A percentile compares a stretch with the other conserved stretches of the same genome.
phyloP scores from a whole-genome alignment of 2,329 filamentous ascomycete genomes.

The Hirsutella rhossiliensis region DNA sequence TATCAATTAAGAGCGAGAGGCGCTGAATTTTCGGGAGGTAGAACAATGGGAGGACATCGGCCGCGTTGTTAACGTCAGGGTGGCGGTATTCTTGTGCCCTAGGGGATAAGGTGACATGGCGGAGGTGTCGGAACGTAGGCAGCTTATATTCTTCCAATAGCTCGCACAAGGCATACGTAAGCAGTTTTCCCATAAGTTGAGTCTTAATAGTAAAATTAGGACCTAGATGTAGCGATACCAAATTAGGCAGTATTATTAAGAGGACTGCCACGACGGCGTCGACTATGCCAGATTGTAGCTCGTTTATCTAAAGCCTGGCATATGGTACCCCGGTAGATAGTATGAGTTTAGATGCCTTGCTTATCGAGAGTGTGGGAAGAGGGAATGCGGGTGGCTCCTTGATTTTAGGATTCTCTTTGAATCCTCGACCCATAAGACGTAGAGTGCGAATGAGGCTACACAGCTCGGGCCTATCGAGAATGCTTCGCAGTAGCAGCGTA shows the following conservation, averaged over 20 bases:
- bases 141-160: neutral
- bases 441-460: neutral
- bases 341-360: neutral
- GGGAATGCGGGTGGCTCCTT: neutral
- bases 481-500: neutral
- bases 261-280: conserved; percentile 5
- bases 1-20: conserved; percentile 4
- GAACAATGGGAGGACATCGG: conserved; percentile 2
- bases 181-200: neutral
- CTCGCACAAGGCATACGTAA: conserved; percentile 2
- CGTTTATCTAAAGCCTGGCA: neutral
- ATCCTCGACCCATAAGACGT: neutral
- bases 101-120: neutral
- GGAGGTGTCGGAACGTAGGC: neutral
- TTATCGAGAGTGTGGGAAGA: neutral
- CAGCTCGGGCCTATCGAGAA: neutral
- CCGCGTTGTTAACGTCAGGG: neutral
- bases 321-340: neutral
- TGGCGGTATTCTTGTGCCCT: neutral
- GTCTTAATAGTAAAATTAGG: conserved; percentile 1
- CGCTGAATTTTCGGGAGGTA: conserved; percentile 3
- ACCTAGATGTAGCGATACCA: neutral
- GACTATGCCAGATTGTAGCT: neutral
- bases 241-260: conserved; percentile 1
- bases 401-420: neutral